Evolutionary conservation across 345 rosid species (phyloP), one percentile per base, ranked within the genome.

Genomic region (Lenwebbia sp.): DNA sequence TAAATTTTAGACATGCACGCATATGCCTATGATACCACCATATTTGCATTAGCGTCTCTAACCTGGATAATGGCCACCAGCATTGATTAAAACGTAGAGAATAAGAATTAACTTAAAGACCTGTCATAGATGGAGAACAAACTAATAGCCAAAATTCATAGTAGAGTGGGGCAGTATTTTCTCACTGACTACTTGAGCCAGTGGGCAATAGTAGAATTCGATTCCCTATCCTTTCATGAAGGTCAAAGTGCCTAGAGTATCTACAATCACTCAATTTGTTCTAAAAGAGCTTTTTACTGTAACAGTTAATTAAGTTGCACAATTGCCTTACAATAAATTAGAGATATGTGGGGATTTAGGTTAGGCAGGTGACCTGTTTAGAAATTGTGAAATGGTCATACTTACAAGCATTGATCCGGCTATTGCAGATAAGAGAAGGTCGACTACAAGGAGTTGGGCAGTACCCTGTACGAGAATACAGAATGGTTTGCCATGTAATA

Each of bases 401-500:
- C 54, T 49, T 7, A 9, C 28, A 5, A 82, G 21, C 54, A 25
- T 81, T 23, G 54, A 13, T n/a, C 53, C 8, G 3, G n/a, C n/a
- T n/a, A n/a, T n/a, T n/a, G n/a, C n/a, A n/a, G n/a, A n/a, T n/a
- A n/a, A n/a, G n/a, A n/a, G 28, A 93, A 88, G 98, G 98, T 85
- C 89, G 97, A 91, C 92, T 93, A 58, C 93, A 93, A 88, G 96
- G 96, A 62, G 91, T 95, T 76, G 97, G 95, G 56, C 94, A 90
- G 84, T 96, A 98, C 91, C 93, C 95, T 56, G 86, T 87, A 83
- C 94, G 97, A 12, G 99, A 95, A 89, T 95, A 90, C 86, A 93
- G 97, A 90, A 95, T 96, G 93, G 98, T 91, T 88, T 93, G 96
- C 87, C 97, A 94, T 87, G 94, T 95, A 74, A 23, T 96, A 89